A percentile compares a stretch with the other conserved stretches of the same genome.
Evolutionary conservation across 139 green algal species (phyloP).

Genomic region (Auxenochlorella pyrenoidosa): DNA sequence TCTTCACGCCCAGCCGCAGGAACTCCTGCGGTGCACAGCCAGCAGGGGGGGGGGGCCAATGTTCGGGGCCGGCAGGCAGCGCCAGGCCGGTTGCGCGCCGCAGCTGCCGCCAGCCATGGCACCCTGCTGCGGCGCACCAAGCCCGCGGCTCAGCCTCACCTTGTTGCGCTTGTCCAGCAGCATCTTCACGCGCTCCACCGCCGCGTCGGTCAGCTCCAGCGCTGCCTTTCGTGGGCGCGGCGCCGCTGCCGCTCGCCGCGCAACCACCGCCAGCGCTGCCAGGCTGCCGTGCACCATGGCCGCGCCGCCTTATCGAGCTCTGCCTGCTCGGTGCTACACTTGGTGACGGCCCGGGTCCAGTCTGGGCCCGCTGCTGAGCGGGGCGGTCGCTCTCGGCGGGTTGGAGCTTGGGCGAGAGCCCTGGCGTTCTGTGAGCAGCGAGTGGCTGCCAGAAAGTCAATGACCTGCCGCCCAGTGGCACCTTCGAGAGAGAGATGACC

Average conservation of each 20-base stretch:
- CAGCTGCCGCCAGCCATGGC: too few species aligned
- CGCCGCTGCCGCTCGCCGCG: constrained; percentile 25
- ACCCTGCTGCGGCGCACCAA: too few species aligned
- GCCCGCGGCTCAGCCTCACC: constrained; percentile 40
- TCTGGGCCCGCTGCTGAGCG: background rate
- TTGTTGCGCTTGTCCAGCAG: constrained; percentile 86
- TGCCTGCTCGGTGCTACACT: too few species aligned
- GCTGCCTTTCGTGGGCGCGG: constrained; percentile 71
- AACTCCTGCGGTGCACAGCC: constrained; percentile 74
- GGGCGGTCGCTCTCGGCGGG: background rate
- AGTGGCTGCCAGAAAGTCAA: too few species aligned
- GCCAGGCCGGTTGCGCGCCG: too few species aligned
- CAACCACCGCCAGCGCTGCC: constrained; percentile 44
- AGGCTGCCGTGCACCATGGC: constrained; percentile 61
- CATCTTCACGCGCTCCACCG: constrained; percentile 77
- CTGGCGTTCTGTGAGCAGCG: background rate
- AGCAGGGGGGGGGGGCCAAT: background rate
- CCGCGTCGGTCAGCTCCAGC: constrained; percentile 89
- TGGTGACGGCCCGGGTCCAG: background rate
- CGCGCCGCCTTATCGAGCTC: too few species aligned
- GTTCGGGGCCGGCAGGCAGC: background rate
- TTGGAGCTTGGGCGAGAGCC: background rate
- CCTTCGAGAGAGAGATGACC: too few species aligned
- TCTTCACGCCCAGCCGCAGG: constrained; percentile 93
- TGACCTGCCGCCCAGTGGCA: too few species aligned